Percentiles rank a stretch among this genome's conserved stretches.
These are phyloP conservation scores for Podospora pseudocomata DNA, from an alignment of 495 filamentous ascomycete species.

Conservation along the genomic window DNA sequence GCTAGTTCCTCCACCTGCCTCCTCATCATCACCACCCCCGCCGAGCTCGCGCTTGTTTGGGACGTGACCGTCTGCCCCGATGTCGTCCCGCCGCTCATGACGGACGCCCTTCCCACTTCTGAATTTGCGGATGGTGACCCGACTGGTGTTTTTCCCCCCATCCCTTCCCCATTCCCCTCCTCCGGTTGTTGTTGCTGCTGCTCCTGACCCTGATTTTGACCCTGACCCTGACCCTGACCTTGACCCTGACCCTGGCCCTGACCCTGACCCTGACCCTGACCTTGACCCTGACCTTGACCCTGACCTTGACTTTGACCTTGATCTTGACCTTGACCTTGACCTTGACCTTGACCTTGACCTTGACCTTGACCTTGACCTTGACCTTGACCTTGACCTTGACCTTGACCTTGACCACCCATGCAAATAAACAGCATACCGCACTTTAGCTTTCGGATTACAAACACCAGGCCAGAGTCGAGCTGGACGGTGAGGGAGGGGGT, in stretches of 20 bases:
- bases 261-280: background rate
- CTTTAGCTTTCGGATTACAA: slow-evolving; percentile 45
- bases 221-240: no score
- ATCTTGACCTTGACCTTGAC: no score
- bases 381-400: background rate
- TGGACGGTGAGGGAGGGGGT: slow-evolving; percentile 43
- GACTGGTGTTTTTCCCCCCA: slow-evolving; percentile 3
- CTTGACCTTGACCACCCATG: slow-evolving; percentile 37
- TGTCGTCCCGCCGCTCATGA: background rate
- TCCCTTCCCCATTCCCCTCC: background rate
- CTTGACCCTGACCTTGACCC: background rate
- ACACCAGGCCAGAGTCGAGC: slow-evolving; percentile 40
- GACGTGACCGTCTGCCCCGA: slow-evolving; percentile 1
- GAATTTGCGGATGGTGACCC: slow-evolving; percentile 24
- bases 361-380: no score
- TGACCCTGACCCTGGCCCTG: background rate
- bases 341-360: no score
- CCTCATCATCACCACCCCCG: slow-evolving; percentile 35
- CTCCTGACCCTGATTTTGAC: background rate
- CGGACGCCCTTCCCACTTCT: slow-evolving; percentile 22
- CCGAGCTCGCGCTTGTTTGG: slow-evolving; percentile 3
- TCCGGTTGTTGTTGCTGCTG: background rate
- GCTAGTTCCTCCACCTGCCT: slow-evolving; percentile 48
- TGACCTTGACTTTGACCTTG: background rate
- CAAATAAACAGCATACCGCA: slow-evolving; percentile 54